Evolutionary conservation across 306 rosid species (phyloP).

Genomic region (Quercus robur): DNA sequence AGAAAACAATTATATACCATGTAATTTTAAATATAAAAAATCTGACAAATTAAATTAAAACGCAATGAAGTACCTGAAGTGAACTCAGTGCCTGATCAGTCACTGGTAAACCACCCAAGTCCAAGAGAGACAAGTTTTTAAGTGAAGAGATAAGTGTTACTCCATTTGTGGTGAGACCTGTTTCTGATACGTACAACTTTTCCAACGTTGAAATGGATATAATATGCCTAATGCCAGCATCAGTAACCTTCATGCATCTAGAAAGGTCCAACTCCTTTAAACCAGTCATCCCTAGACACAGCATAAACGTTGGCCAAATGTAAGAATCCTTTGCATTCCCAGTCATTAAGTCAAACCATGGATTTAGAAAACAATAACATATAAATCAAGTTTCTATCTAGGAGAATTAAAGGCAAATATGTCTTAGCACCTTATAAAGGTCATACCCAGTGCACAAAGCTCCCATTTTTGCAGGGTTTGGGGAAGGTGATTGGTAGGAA

Average conservation of each 20-base stretch:
- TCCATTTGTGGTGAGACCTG: slow-evolving; percentile 62
- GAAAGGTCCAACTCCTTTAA: slow-evolving; percentile 76
- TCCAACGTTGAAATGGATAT: slow-evolving; percentile 59
- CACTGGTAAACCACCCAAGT: slow-evolving; percentile 87
- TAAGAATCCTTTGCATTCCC: background rate
- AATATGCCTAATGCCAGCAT: slow-evolving; percentile 65
- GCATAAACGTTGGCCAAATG: slow-evolving; percentile 1
- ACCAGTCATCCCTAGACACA: slow-evolving; percentile 53
- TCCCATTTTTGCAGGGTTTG: too few species aligned
- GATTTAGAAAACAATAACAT: background rate
- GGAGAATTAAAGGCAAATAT: too few species aligned
- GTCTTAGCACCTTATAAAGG: too few species aligned
- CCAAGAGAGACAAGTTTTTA: slow-evolving; percentile 54
- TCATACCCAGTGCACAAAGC: too few species aligned
- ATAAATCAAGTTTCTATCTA: too few species aligned
- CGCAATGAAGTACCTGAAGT: slow-evolving; percentile 49
- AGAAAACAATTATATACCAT: background rate
- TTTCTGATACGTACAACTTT: slow-evolving; percentile 63
- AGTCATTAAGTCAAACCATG: background rate
- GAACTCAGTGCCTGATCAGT: slow-evolving; percentile 59
- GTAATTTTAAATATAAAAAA: background rate
- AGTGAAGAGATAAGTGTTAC: slow-evolving; percentile 65
- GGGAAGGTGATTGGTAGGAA: too few species aligned
- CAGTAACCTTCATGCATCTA: slow-evolving; percentile 68
- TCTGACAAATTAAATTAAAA: background rate